A percentile compares a stretch with the other conserved stretches of the same genome.
Evolutionary conservation across 306 rosid species (phyloP).

Genomic region (Rosa persica): DNA sequence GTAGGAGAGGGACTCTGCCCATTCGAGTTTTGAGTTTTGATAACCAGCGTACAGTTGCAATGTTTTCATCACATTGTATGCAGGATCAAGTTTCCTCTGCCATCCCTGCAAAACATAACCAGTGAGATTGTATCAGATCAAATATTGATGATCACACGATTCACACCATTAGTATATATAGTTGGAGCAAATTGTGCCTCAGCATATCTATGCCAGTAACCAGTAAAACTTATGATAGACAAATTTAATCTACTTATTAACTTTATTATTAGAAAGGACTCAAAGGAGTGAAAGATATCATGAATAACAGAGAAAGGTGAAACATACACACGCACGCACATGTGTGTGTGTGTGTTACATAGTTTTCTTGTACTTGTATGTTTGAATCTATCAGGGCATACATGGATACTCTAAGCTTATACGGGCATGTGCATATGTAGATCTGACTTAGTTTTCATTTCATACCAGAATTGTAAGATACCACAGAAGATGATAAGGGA

Average conservation of each 20-base stretch:
- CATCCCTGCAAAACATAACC: conserved; percentile 65
- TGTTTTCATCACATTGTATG: conserved; percentile 85
- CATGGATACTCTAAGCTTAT: neutral
- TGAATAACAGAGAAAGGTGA: neutral
- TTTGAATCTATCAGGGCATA: neutral
- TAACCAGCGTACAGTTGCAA: conserved; percentile 71
- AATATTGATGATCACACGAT: neutral
- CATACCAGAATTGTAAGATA: neutral
- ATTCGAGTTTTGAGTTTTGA: conserved; percentile 60
- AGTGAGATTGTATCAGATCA: neutral
- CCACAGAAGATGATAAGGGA: too few relatives aligned
- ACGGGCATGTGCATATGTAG: neutral
- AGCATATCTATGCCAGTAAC: neutral
- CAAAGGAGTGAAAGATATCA: neutral
- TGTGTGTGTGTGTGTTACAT: too few relatives aligned
- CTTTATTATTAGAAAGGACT: too few relatives aligned
- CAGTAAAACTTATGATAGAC: too few relatives aligned
- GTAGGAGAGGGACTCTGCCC: conserved; percentile 93
- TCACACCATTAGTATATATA: neutral
- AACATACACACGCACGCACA: neutral
- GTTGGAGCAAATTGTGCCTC: neutral
- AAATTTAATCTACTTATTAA: too few relatives aligned
- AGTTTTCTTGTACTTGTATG: neutral
- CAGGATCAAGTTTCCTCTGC: conserved; percentile 97
- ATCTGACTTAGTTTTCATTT: neutral